phyloP scores from a whole-genome alignment of 2,329 filamentous ascomycete genomes.

The Torrubiellomyces zombiae region DNA sequence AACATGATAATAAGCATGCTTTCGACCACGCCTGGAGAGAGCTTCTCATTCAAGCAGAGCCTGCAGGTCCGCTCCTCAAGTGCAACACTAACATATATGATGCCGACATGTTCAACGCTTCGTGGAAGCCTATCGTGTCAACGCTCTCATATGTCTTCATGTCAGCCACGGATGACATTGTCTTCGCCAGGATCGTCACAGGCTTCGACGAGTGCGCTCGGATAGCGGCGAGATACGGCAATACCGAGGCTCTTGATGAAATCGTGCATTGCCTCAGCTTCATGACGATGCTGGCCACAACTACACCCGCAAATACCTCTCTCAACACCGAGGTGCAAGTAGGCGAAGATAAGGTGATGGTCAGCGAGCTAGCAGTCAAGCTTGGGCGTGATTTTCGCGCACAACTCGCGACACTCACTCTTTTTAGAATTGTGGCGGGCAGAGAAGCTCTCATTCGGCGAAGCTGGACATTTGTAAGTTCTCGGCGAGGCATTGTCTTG shows the following conservation, averaged over 20 bases:
- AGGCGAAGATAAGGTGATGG: conserved; percentile 88
- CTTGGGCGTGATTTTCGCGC: conserved; percentile 88
- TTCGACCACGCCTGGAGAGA: conserved; percentile 98
- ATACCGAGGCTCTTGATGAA: conserved; percentile 78
- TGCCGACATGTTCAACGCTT: conserved; percentile 91
- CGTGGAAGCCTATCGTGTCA: conserved; percentile 87
- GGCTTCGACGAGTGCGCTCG: conserved; percentile 94
- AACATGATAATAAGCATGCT: conserved; percentile 90
- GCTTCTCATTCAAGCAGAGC: conserved; percentile 67
- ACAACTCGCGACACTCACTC: conserved; percentile 82
- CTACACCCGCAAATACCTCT: conserved; percentile 60
- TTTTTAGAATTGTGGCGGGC: conserved; percentile 80
- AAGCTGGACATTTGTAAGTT: conserved; percentile 63
- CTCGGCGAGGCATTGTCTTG: not conserved
- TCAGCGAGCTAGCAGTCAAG: conserved; percentile 91
- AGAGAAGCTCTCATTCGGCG: conserved; percentile 62
- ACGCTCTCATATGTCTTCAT: conserved; percentile 97
- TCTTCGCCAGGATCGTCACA: conserved; percentile 82
- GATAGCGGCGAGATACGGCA: conserved; percentile 70
- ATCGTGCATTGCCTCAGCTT: conserved; percentile 81
- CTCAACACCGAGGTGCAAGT: conserved; percentile 94
- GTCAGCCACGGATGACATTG: conserved; percentile 90
- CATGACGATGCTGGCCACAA: conserved; percentile 74
- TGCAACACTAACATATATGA: conserved; percentile 92
- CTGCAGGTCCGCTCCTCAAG: conserved; percentile 54